Conservation (phyloP, 1,139 yeast species). For the Kurtzmaniella quercitrusa region DNA sequence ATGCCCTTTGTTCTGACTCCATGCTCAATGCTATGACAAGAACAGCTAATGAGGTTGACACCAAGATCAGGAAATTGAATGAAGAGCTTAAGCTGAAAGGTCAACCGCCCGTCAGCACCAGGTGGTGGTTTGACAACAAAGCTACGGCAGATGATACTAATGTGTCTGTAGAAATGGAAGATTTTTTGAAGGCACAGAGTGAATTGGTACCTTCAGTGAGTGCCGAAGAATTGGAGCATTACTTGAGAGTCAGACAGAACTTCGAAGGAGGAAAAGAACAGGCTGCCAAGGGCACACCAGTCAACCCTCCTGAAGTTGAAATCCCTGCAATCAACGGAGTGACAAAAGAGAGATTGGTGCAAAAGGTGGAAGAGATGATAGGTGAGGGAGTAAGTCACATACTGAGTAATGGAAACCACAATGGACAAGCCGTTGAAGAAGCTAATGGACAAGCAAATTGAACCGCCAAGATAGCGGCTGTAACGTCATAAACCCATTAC, state of each 20-base stretch:
- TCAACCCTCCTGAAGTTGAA: not conserved
- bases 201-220: conserved; percentile 84
- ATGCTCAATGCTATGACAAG: conserved; percentile 95
- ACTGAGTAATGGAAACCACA: conserved; percentile 6
- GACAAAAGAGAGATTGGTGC: conserved; percentile 2
- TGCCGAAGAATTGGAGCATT: conserved; percentile 80
- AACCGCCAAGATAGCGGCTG: no score
- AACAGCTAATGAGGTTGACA: conserved; percentile 73
- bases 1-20: conserved; percentile 91
- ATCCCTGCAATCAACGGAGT: conserved; percentile 3
- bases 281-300: conserved; percentile 13
- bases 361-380: conserved; percentile 8
- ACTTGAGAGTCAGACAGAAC: conserved; percentile 67
- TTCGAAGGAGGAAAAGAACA: conserved; percentile 60
- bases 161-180: conserved; percentile 66
- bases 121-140: conserved; percentile 90
- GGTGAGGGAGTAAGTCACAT: conserved; percentile 7
- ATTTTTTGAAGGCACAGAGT: conserved; percentile 68
- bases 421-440: not conserved
- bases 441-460: not conserved
- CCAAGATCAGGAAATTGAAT: conserved; percentile 55
- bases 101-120: conserved; percentile 47
- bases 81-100: conserved; percentile 20
- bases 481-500: no score
- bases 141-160: conserved; percentile 65